Conservation (phyloP, 768 basidiomycete species). For the Russula ochroleuca region DNA sequence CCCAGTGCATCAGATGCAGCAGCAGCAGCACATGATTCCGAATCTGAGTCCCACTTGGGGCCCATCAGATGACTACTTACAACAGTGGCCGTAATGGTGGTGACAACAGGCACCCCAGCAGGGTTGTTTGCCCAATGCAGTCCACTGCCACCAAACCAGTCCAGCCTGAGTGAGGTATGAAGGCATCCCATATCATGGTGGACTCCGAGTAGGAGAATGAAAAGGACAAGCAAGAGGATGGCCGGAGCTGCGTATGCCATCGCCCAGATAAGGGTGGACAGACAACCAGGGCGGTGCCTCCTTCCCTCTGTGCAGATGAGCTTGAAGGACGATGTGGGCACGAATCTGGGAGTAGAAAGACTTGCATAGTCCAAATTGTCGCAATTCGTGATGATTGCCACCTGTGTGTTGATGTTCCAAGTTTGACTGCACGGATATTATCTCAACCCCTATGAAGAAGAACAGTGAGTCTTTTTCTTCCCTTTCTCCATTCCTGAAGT, state of each 20-base stretch:
- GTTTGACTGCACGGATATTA: slow-evolving; percentile 49
- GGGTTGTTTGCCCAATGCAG: background rate
- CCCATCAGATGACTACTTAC: slow-evolving; percentile 1
- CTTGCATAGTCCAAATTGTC: slow-evolving; percentile 54
- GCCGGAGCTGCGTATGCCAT: slow-evolving; percentile 29
- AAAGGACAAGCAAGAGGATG: slow-evolving; percentile 33
- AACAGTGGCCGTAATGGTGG: slow-evolving; percentile 43
- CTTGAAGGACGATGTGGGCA: slow-evolving; percentile 9
- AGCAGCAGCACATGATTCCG: too few species aligned
- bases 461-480: background rate
- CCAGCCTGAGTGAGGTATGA: slow-evolving; percentile 31
- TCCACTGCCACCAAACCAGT: slow-evolving; percentile 30
- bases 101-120: slow-evolving; percentile 1
- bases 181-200: slow-evolving; percentile 33
- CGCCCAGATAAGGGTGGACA: slow-evolving; percentile 18
- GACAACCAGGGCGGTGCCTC: slow-evolving; percentile 5
- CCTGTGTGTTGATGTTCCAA: slow-evolving; percentile 47
- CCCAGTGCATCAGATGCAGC: background rate
- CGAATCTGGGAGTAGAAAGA: slow-evolving; percentile 55
- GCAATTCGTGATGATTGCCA: slow-evolving; percentile 42
- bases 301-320: background rate
- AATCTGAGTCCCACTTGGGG: background rate
- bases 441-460: slow-evolving; percentile 40
- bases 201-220: slow-evolving; percentile 31
- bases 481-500: background rate